Evolutionary conservation across 768 basidiomycete genomes (phyloP).

Genomic region (Aureoboletus auriporus): DNA sequence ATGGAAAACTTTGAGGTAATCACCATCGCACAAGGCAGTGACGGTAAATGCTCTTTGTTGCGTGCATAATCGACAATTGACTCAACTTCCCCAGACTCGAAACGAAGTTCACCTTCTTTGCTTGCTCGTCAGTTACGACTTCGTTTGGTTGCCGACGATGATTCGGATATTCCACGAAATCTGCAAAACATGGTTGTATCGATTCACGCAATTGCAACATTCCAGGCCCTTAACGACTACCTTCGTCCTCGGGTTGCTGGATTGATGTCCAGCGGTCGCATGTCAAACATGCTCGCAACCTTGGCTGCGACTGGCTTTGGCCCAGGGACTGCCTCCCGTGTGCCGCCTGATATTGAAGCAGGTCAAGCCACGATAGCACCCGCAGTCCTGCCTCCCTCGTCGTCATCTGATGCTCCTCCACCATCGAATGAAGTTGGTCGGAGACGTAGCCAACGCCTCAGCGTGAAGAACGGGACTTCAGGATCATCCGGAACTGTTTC

Average conservation of each 20-base stretch:
- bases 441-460: conserved; percentile 80
- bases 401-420: conserved; percentile 33
- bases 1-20: conserved; percentile 96
- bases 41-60: conserved; percentile 46
- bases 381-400: conserved; percentile 26
- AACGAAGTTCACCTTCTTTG: conserved; percentile 84
- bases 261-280: conserved; percentile 54
- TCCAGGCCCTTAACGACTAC: conserved; percentile 96
- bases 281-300: conserved; percentile 90
- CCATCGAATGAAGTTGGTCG: conserved; percentile 46
- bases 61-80: conserved; percentile 5
- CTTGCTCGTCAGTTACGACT: conserved; percentile 91
- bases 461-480: conserved; percentile 52
- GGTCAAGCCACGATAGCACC: conserved; percentile 28
- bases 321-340: conserved; percentile 41
- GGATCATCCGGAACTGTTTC: conserved; percentile 12
- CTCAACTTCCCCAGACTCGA: conserved; percentile 55
- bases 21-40: conserved; percentile 77
- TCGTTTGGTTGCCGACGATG: conserved; percentile 84
- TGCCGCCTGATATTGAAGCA: conserved; percentile 31
- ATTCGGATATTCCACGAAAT: conserved; percentile 81
- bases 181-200: conserved; percentile 92
- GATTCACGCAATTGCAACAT: conserved; percentile 96
- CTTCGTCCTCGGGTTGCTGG: conserved; percentile 87
- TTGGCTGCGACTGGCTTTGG: conserved; percentile 74